Evolutionary conservation across 148 eudicot genomes (phyloP).

Genomic region (Cornus suecica): DNA sequence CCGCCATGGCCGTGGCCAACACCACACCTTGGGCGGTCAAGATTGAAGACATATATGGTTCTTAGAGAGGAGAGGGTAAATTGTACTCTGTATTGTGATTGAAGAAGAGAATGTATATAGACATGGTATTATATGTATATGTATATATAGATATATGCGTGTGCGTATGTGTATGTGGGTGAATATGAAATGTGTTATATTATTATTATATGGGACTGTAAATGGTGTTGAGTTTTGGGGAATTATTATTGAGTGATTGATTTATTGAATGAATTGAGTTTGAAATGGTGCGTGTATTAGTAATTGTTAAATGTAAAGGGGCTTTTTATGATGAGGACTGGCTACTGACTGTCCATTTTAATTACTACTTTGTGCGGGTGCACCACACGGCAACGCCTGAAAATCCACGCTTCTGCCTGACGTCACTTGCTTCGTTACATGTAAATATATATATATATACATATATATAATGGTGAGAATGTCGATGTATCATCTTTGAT

Average conservation of each 20-base stretch:
- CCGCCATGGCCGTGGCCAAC: conserved; percentile 74
- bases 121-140: conserved; percentile 7
- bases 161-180: neutral
- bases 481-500: too few relatives aligned
- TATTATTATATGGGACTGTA: neutral
- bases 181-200: neutral
- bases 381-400: neutral
- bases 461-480: too few relatives aligned
- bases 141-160: neutral
- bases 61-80: neutral
- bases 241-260: too few relatives aligned
- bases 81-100: neutral
- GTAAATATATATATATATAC: too few relatives aligned
- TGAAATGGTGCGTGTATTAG: neutral
- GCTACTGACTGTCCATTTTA: neutral
- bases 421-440: neutral
- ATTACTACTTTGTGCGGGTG: neutral
- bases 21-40: conserved; percentile 49
- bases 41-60: conserved; percentile 28
- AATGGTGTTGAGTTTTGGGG: too few relatives aligned
- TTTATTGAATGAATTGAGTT: neutral
- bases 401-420: neutral
- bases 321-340: neutral
- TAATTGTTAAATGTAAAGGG: neutral
- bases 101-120: neutral